phyloP scores from a whole-genome alignment of 257 asterid genomes.

The Solanum etuberosum region DNA sequence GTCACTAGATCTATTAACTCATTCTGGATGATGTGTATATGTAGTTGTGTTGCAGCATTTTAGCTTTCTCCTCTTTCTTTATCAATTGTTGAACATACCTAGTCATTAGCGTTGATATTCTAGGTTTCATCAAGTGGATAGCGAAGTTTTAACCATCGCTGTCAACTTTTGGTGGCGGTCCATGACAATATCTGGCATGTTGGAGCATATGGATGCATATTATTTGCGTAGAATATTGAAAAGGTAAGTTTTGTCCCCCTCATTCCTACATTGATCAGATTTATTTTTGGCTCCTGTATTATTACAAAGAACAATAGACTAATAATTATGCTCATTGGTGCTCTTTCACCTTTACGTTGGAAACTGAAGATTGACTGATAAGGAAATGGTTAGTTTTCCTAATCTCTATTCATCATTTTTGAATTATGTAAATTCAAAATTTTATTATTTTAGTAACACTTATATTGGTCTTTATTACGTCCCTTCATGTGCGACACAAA shows the following conservation, averaged over 20 bases:
- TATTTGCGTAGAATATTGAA: constrained; percentile 76
- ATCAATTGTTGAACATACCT: not conserved
- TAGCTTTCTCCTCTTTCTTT: not conserved
- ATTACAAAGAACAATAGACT: not conserved
- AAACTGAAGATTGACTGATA: constrained; percentile 65
- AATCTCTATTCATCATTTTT: not conserved
- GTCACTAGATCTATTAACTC: not conserved
- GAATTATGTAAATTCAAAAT: not conserved
- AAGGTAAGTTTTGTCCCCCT: constrained; percentile 32
- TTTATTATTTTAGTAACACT: not conserved
- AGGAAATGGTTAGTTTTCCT: constrained; percentile 61
- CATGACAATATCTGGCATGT: constrained; percentile 52
- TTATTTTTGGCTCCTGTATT: not conserved
- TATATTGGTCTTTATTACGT: not conserved
- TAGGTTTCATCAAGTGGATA: constrained; percentile 99
- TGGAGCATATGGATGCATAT: constrained; percentile 92
- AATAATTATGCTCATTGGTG: constrained; percentile 5
- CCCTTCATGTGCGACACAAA: not conserved
- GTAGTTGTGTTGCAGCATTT: not conserved
- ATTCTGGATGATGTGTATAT: not conserved
- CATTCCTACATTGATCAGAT: not conserved
- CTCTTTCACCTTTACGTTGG: constrained; percentile 3
- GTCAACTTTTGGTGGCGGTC: constrained; percentile 98
- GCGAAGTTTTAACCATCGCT: constrained; percentile 71
- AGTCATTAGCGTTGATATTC: not conserved